Conservation (phyloP, 1,284 basidiomycete genomes). For the Gymnopus androsaceus region DNA sequence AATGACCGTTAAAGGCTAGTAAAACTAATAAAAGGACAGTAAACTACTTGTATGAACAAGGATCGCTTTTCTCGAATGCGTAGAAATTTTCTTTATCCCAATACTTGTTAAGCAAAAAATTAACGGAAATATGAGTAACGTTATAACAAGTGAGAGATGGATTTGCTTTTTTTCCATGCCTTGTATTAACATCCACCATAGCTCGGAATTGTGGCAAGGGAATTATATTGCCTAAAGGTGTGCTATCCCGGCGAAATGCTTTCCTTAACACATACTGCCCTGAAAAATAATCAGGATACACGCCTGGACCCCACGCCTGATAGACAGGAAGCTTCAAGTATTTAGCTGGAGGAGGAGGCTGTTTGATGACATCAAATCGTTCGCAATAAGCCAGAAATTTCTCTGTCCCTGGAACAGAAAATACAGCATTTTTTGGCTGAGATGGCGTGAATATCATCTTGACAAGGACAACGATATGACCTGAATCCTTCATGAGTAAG, state of each 20-base stretch:
- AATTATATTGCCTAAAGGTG: background rate
- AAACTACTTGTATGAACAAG: no score
- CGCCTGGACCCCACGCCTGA: background rate
- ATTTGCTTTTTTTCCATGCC: background rate
- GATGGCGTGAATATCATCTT: background rate
- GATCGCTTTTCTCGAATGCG: background rate
- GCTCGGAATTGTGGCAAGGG: background rate
- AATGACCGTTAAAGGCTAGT: no score
- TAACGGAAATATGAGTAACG: no score
- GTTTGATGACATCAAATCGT: background rate
- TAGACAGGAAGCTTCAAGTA: background rate
- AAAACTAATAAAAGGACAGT: no score
- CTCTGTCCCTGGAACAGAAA: background rate
- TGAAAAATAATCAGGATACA: background rate
- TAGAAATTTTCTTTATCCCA: background rate
- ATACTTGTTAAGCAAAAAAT: background rate
- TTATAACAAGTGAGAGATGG: background rate
- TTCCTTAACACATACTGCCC: background rate
- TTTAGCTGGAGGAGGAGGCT: background rate
- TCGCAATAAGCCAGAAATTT: background rate
- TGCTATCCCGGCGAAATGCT: background rate
- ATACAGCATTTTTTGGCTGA: background rate
- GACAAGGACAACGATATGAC: background rate
- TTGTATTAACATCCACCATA: background rate
- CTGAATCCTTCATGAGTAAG: background rate